Evolutionary conservation across 768 basidiomycete genomes (phyloP).

Genomic region (Leccinum rimulosum): DNA sequence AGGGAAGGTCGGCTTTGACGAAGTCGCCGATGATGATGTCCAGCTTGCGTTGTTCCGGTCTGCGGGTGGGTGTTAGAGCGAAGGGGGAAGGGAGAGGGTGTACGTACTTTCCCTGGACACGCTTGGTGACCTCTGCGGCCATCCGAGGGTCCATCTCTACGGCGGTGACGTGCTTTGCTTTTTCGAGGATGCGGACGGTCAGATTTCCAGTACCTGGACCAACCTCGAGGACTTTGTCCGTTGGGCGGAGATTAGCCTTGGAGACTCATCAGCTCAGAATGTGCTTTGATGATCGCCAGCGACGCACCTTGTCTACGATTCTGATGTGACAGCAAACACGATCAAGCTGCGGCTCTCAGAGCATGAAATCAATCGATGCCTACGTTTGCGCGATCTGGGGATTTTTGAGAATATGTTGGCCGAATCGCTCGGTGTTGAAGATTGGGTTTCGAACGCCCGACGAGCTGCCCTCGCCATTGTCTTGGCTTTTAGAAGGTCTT

Average conservation of each 20-base stretch:
- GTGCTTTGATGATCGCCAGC: not conserved
- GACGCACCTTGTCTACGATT: slow-evolving; percentile 59
- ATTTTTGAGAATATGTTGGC: slow-evolving; percentile 97
- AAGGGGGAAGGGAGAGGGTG: not conserved
- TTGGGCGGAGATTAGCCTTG: slow-evolving; percentile 87
- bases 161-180: slow-evolving; percentile 89
- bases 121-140: slow-evolving; percentile 96
- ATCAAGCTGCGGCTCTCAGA: slow-evolving; percentile 4
- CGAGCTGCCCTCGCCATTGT: slow-evolving; percentile 36
- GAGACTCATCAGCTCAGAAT: slow-evolving; percentile 3
- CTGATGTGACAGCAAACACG: slow-evolving; percentile 28
- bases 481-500: slow-evolving; percentile 34
- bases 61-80: slow-evolving; percentile 29
- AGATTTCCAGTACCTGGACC: slow-evolving; percentile 98
- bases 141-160: slow-evolving; percentile 99
- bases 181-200: slow-evolving; percentile 89
- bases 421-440: slow-evolving; percentile 93
- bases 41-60: slow-evolving; percentile 93
- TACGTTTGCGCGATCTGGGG: slow-evolving; percentile 88
- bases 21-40: slow-evolving; percentile 97
- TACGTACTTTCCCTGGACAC: slow-evolving; percentile 96
- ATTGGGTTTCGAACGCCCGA: slow-evolving; percentile 73
- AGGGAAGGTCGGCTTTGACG: slow-evolving; percentile 96
- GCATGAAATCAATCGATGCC: slow-evolving; percentile 29
- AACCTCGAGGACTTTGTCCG: slow-evolving; percentile 95